These are phyloP conservation scores for Cutaneotrichosporon mucoides DNA, from an alignment of 1,284 basidiomycete genomes.

Conservation along the genomic window DNA sequence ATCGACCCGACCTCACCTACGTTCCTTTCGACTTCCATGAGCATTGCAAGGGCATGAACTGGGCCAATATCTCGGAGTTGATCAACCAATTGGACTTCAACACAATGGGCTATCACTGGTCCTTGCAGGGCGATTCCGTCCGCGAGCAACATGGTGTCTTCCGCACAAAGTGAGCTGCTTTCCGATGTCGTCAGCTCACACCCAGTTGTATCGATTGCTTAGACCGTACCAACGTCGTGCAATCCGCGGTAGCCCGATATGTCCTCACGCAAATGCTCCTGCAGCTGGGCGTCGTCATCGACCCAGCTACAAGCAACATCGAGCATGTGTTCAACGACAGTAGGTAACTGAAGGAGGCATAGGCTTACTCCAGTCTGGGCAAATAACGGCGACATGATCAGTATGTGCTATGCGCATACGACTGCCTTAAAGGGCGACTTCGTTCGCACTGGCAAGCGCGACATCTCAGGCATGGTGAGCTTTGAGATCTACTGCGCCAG, in stretches of 20 bases:
- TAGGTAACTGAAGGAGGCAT: conserved; percentile 43
- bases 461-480: conserved; percentile 77
- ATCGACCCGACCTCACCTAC: conserved; percentile 60
- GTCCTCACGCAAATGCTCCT: conserved; percentile 75
- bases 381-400: conserved; percentile 46
- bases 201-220: conserved; percentile 88
- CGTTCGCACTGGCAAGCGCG: conserved; percentile 90
- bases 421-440: conserved; percentile 86
- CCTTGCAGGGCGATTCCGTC: conserved; percentile 65
- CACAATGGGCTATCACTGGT: conserved; percentile 82
- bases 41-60: conserved; percentile 61
- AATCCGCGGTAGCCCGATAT: conserved; percentile 85
- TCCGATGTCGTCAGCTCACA: background rate
- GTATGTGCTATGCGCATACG: conserved; percentile 56
- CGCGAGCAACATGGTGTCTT: conserved; percentile 80
- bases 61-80: conserved; percentile 80
- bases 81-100: conserved; percentile 71
- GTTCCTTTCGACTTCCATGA: conserved; percentile 80
- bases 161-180: conserved; percentile 52
- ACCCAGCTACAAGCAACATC: conserved; percentile 51
- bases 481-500: background rate
- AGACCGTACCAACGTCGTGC: conserved; percentile 83
- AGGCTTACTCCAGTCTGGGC: conserved; percentile 70
- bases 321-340: conserved; percentile 84
- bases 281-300: conserved; percentile 57